phyloP scores from a whole-genome alignment of 306 rosid genomes.

The Pterocarpus santalinus region DNA sequence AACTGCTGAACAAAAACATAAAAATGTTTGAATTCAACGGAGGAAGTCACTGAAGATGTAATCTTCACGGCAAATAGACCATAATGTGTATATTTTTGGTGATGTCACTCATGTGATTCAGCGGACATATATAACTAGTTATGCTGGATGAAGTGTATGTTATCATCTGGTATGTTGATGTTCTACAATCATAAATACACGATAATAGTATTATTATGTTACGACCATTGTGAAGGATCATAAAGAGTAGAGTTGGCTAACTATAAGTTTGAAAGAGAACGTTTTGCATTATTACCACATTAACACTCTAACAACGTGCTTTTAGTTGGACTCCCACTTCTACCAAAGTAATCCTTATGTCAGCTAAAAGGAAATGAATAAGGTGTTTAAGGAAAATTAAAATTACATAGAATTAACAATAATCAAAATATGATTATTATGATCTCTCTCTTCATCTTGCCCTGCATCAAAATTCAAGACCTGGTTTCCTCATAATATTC shows the following conservation, averaged over 20 bases:
- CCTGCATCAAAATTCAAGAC: conserved; percentile 18
- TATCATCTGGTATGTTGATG: neutral
- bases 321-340: neutral
- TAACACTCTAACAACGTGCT: no score
- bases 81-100: neutral
- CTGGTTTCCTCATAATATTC: neutral
- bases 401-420: neutral
- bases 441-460: conserved; percentile 3
- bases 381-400: neutral
- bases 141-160: neutral
- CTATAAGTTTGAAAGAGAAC: neutral
- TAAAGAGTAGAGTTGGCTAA: neutral
- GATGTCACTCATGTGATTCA: neutral
- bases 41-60: conserved; percentile 7
- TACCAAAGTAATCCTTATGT: neutral
- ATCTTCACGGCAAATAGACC: conserved; percentile 11
- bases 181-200: neutral
- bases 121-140: neutral
- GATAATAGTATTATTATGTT: no score
- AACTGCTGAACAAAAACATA: neutral
- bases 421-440: conserved; percentile 28
- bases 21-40: neutral
- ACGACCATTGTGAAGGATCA: no score
- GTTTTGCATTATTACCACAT: neutral
- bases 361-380: neutral